A percentile compares a stretch with the other conserved stretches of the same genome.
phyloP scores from a whole-genome alignment of 768 basidiomycete genomes.

The Daedaleopsis nitida region DNA sequence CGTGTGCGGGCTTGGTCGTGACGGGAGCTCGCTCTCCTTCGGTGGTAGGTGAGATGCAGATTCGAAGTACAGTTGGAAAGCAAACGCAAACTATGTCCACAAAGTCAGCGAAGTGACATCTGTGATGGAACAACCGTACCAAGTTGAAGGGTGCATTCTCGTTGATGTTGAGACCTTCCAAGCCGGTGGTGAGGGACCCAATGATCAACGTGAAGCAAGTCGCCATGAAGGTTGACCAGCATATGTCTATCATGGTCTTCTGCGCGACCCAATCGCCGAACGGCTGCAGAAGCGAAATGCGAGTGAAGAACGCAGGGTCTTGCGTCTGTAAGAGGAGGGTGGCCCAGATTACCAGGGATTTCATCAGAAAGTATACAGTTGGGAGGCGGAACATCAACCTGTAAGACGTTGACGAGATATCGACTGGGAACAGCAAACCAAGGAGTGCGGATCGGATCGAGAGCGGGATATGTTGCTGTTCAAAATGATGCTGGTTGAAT shows the following conservation, averaged over 20 bases:
- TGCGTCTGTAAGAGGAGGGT: constrained; percentile 61
- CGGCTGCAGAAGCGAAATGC: constrained; percentile 33
- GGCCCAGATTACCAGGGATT: constrained; percentile 58
- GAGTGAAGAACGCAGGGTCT: constrained; percentile 39
- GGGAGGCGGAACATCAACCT: constrained; percentile 64
- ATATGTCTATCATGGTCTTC: constrained; percentile 61
- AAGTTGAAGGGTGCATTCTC: constrained; percentile 71
- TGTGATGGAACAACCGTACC: constrained; percentile 41
- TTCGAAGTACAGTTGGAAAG: constrained; percentile 75
- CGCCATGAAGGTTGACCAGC: constrained; percentile 74
- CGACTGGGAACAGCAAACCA: constrained; percentile 57
- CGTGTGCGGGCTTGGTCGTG: constrained; percentile 73
- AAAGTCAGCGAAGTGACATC: background rate
- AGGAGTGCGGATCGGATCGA: constrained; percentile 24
- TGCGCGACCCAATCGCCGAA: constrained; percentile 48
- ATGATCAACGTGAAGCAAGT: constrained; percentile 66
- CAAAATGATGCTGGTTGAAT: constrained; percentile 12
- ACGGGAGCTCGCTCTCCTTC: constrained; percentile 46
- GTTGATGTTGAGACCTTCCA: constrained; percentile 58
- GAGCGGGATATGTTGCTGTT: background rate
- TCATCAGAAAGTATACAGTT: constrained; percentile 61
- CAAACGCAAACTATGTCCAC: constrained; percentile 63
- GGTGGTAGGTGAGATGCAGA: constrained; percentile 64
- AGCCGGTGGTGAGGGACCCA: constrained; percentile 65
- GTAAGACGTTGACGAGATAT: constrained; percentile 60